Percentiles rank a stretch among this genome's conserved stretches.
Evolutionary conservation across 129 eudicot species (phyloP).

Genomic region (Arctium lappa): DNA sequence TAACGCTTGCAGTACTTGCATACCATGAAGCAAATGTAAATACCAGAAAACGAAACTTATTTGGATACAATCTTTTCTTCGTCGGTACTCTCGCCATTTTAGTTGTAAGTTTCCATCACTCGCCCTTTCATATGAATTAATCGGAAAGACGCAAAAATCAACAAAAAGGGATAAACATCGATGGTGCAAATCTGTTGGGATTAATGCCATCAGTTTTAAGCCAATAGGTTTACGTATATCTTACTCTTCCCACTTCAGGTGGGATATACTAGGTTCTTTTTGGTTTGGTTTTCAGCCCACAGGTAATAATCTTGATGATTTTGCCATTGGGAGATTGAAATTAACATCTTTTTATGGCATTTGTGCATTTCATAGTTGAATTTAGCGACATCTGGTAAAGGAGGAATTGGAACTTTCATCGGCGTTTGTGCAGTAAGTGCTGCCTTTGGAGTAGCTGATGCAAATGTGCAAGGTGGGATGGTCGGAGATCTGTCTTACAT

Average conservation of each 20-base stretch:
- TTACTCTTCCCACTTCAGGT: not conserved
- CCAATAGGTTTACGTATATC: not conserved
- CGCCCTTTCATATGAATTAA: not conserved
- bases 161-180: too few relatives aligned
- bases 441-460: constrained; percentile 57
- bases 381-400: constrained; percentile 50
- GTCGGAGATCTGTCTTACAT: constrained; percentile 57
- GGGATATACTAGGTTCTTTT: too few relatives aligned
- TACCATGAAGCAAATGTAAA: constrained; percentile 47
- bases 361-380: constrained; percentile 35
- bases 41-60: constrained; percentile 35
- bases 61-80: constrained; percentile 46
- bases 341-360: not conserved
- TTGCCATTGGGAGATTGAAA: not conserved
- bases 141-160: not conserved
- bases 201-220: too few relatives aligned
- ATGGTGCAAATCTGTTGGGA: too few relatives aligned
- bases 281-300: not conserved
- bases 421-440: constrained; percentile 40
- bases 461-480: constrained; percentile 65
- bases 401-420: constrained; percentile 39
- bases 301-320: not conserved
- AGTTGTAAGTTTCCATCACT: constrained; percentile 28
- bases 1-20: constrained; percentile 32
- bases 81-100: constrained; percentile 39